Conservation (phyloP, 2,329 filamentous ascomycete genomes). For the Xylariaceae sp. region DNA sequence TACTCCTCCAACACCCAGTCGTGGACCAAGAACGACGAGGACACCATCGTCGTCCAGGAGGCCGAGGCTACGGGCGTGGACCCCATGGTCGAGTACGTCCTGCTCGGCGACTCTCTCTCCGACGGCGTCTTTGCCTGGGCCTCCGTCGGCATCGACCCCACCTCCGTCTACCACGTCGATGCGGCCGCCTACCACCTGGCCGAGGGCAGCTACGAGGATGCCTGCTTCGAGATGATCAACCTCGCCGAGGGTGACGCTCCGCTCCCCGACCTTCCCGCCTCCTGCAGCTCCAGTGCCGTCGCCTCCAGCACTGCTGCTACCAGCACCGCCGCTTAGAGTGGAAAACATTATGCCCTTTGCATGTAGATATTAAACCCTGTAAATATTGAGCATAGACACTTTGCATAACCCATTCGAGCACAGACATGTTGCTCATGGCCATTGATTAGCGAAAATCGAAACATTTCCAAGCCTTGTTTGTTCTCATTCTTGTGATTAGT, state of each 20-base stretch:
- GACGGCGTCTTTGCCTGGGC: conserved; percentile 47
- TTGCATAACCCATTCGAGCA: too few relatives aligned
- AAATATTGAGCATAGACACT: too few relatives aligned
- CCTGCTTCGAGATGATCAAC: conserved; percentile 8
- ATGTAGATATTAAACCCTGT: too few relatives aligned
- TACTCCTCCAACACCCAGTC: conserved; percentile 35
- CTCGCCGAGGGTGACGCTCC: conserved; percentile 2
- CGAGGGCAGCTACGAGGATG: conserved; percentile 17
- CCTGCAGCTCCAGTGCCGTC: neutral
- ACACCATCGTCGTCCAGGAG: conserved; percentile 41
- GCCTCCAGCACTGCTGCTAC: neutral
- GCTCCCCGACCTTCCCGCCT: too few relatives aligned
- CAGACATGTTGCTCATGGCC: too few relatives aligned
- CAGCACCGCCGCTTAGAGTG: neutral
- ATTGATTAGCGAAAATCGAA: too few relatives aligned
- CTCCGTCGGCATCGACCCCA: conserved; percentile 36
- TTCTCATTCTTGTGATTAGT: too few relatives aligned
- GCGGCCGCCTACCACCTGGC: conserved; percentile 17
- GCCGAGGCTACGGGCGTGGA: conserved; percentile 20
- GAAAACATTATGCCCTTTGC: too few relatives aligned
- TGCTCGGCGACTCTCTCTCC: conserved; percentile 41
- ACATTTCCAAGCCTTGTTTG: too few relatives aligned
- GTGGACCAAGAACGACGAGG: conserved; percentile 41
- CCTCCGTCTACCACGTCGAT: conserved; percentile 15
- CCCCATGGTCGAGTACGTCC: conserved; percentile 48